Evolutionary conservation across 2,329 filamentous ascomycete species (phyloP).

Genomic region (Calonectria hawksworthii): DNA sequence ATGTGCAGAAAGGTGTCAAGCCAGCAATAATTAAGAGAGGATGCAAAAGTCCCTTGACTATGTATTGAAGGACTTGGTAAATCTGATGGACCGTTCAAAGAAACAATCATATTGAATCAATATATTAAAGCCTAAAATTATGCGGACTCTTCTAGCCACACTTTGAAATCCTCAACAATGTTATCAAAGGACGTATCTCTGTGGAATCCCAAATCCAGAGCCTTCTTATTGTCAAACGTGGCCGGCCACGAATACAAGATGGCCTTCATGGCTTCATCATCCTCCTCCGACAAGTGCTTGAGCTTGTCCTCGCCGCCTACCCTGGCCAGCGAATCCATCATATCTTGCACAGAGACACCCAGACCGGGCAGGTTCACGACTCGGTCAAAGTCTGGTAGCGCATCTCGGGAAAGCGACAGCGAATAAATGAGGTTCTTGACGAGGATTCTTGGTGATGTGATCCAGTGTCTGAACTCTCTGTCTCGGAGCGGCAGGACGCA

Average conservation of each 20-base stretch:
- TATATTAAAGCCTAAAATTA: neutral
- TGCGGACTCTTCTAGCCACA: neutral
- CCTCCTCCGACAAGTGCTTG: conserved; percentile 58
- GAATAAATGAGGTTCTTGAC: conserved; percentile 60
- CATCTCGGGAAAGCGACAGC: conserved; percentile 41
- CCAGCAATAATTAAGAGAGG: neutral
- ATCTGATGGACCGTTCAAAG: neutral
- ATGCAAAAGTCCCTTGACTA: neutral
- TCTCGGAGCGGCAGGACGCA: conserved; percentile 60
- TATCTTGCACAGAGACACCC: conserved; percentile 63
- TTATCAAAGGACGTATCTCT: conserved; percentile 54
- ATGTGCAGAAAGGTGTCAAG: neutral
- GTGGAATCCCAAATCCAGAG: conserved; percentile 63
- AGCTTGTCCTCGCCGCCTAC: conserved; percentile 60
- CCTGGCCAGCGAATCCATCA: conserved; percentile 61
- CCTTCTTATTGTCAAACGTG: conserved; percentile 62
- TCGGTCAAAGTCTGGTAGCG: conserved; percentile 21
- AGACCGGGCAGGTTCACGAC: conserved; percentile 63
- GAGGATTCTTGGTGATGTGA: conserved; percentile 63
- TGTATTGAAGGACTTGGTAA: neutral
- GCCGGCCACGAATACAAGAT: conserved; percentile 68
- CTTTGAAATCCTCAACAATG: conserved; percentile 36
- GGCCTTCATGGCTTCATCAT: conserved; percentile 59
- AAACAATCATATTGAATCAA: neutral
- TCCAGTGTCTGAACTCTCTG: conserved; percentile 60